Percentiles rank a stretch among this genome's conserved stretches.
These are phyloP conservation scores for Exophiala aquamarina DNA, from an alignment of 2,329 filamentous ascomycete genomes.

Conservation along the genomic window DNA sequence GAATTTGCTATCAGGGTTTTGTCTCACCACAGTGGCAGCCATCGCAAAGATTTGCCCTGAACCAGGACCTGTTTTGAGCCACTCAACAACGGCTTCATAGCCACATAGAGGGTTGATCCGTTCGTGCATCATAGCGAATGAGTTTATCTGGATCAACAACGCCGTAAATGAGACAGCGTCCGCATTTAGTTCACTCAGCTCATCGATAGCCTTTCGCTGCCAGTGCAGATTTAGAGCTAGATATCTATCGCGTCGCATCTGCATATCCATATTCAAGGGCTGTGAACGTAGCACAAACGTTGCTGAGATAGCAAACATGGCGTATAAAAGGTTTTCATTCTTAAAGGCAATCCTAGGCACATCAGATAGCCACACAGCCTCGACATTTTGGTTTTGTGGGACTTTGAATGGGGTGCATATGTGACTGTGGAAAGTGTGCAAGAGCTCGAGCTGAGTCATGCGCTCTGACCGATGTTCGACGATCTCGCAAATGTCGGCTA, in stretches of 20 bases:
- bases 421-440: constrained; percentile 12
- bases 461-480: constrained; percentile 13
- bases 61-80: constrained; percentile 33
- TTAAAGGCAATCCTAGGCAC: constrained; percentile 11
- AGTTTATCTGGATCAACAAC: constrained; percentile 32
- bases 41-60: constrained; percentile 26
- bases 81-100: constrained; percentile 34
- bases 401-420: constrained; percentile 6
- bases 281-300: constrained; percentile 12
- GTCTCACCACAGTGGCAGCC: constrained; percentile 26
- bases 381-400: neutral
- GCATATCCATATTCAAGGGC: constrained; percentile 9
- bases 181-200: constrained; percentile 30
- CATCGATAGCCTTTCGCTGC: constrained; percentile 30
- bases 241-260: constrained; percentile 18
- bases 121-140: constrained; percentile 25
- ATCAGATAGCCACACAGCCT: constrained; percentile 6
- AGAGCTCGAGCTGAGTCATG: constrained; percentile 18
- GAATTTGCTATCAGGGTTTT: constrained; percentile 20
- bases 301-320: constrained; percentile 15
- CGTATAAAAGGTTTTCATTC: constrained; percentile 19
- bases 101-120: constrained; percentile 2
- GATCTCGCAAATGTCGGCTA: constrained; percentile 6
- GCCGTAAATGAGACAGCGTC: constrained; percentile 33
- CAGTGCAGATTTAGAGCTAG: constrained; percentile 30